These are phyloP conservation scores for Penicillium brevicompactum DNA, from an alignment of 2,329 filamentous ascomycete genomes.

Conservation along the genomic window DNA sequence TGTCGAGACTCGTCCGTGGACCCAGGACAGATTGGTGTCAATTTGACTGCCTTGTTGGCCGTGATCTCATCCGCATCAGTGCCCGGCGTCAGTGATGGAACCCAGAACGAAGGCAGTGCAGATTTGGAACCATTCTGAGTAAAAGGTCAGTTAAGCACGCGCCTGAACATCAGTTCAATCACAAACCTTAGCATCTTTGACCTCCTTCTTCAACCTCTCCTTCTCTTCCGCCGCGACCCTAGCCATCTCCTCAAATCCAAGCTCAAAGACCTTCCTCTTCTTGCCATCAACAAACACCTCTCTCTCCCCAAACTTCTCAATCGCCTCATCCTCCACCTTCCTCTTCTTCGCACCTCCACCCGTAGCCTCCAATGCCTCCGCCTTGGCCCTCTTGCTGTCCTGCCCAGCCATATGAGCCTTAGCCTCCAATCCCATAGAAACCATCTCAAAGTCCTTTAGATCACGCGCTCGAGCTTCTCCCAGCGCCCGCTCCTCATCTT, in stretches of 20 bases:
- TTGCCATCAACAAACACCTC: slow-evolving; percentile 50
- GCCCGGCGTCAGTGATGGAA: slow-evolving; percentile 77
- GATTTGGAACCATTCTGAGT: slow-evolving; percentile 59
- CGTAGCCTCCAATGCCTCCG: slow-evolving; percentile 3
- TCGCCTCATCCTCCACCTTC: slow-evolving; percentile 30
- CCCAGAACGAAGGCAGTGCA: slow-evolving; percentile 86
- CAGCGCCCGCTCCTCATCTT: slow-evolving; percentile 62
- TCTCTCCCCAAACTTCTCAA: slow-evolving; percentile 35
- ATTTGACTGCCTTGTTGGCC: slow-evolving; percentile 64
- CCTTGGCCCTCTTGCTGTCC: slow-evolving; percentile 11
- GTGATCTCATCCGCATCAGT: slow-evolving; percentile 59
- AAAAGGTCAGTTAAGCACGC: slow-evolving; percentile 2
- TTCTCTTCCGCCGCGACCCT: slow-evolving; percentile 71
- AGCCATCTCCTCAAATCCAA: slow-evolving; percentile 75
- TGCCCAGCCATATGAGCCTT: not conserved
- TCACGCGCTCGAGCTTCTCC: slow-evolving; percentile 71
- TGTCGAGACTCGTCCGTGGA: slow-evolving; percentile 69
- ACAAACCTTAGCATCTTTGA: slow-evolving; percentile 69
- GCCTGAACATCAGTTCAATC: not conserved
- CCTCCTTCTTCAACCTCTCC: slow-evolving; percentile 67
- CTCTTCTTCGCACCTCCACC: slow-evolving; percentile 25
- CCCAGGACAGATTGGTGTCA: slow-evolving; percentile 74
- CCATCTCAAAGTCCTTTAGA: slow-evolving; percentile 78
- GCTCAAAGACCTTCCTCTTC: slow-evolving; percentile 76
- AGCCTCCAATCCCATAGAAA: slow-evolving; percentile 68